Evolutionary conservation across 1,284 basidiomycete genomes (phyloP), one percentile per base, ranked within the genome.

Genomic region (Ganoderma leucocontextum): DNA sequence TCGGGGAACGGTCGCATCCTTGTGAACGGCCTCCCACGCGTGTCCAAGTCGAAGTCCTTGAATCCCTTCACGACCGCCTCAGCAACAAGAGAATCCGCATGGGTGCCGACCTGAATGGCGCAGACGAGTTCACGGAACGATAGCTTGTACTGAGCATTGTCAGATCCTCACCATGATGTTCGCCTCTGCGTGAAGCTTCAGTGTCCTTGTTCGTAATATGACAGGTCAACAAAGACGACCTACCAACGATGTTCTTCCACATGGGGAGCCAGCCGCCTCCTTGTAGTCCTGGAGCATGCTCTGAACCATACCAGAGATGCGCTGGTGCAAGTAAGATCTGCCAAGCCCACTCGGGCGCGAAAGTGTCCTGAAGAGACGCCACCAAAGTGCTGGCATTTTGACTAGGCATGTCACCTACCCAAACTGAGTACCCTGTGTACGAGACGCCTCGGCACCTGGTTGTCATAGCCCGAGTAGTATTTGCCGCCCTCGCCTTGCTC

Each of bases 231-330:
- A 22, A 7, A 12, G 0, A 8, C 58, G 9, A 61, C 66, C 69
- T 61, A 90, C 89, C 93, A 69, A 93, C 88, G 19, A 95, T 87
- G 72, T 95, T 95, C 80, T 95, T 95, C 94, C 94, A 95, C 93
- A 95, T 95, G 0, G 94, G 94, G 58, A 95, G 80, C 91, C 93
- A 94, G 4, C 94, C 94, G 35, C 92, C 87, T 92, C 85, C 67
- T 83, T 78, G 74, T 90, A 95, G 78, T 95, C 93, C 67, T 92
- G 89, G 15, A 95, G 80, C 91, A 95, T 95, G 71, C 91, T 93
- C 42, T 84, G 86, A 3, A 96, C 84, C 90, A 95, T 94, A 0
- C 85, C 90, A 0, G 90, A 86, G 9, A 95, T 82, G 13, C 92
- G 84, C 73, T 95, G 94, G 92, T 0, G 90, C 90, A 25, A 94